A percentile compares a stretch with the other conserved stretches of the same genome.
These are phyloP conservation scores for Mycena metata DNA, from an alignment of 768 basidiomycete species.

Conservation along the genomic window DNA sequence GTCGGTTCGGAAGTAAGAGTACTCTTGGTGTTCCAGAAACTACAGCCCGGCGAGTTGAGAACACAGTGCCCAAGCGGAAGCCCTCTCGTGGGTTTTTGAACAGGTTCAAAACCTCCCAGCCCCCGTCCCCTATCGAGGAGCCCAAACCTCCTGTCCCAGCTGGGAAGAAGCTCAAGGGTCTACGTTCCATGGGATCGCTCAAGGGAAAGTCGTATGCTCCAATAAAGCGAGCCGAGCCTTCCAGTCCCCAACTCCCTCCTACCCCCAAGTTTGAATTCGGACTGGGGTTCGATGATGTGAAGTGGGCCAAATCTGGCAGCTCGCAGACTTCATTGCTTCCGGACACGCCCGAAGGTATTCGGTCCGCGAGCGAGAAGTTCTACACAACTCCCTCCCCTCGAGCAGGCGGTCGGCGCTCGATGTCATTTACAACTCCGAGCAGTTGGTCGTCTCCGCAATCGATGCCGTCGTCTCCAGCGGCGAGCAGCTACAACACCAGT, in stretches of 20 bases:
- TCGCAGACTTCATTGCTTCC: conserved; percentile 42
- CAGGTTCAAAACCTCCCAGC: conserved; percentile 67
- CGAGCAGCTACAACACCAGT: conserved; percentile 54
- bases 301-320: conserved; percentile 59
- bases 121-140: conserved; percentile 58
- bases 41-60: conserved; percentile 49
- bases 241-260: conserved; percentile 68
- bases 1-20: conserved; percentile 85
- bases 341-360: conserved; percentile 44
- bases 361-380: conserved; percentile 51
- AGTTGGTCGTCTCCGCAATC: conserved; percentile 49
- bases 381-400: conserved; percentile 58
- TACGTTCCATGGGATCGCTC: conserved; percentile 87
- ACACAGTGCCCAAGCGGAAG: conserved; percentile 64
- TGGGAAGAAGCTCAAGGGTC: conserved; percentile 74
- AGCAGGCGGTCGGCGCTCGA: conserved; percentile 73
- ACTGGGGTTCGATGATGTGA: conserved; percentile 67
- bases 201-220: conserved; percentile 63
- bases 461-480: conserved; percentile 65
- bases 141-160: conserved; percentile 48
- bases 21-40: conserved; percentile 67
- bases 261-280: conserved; percentile 68
- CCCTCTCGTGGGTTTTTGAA: conserved; percentile 77
- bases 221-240: conserved; percentile 53
- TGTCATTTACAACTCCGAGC: conserved; percentile 75